Evolutionary conservation across 2,329 filamentous ascomycete species (phyloP).

Genomic region (Alternaria solani): DNA sequence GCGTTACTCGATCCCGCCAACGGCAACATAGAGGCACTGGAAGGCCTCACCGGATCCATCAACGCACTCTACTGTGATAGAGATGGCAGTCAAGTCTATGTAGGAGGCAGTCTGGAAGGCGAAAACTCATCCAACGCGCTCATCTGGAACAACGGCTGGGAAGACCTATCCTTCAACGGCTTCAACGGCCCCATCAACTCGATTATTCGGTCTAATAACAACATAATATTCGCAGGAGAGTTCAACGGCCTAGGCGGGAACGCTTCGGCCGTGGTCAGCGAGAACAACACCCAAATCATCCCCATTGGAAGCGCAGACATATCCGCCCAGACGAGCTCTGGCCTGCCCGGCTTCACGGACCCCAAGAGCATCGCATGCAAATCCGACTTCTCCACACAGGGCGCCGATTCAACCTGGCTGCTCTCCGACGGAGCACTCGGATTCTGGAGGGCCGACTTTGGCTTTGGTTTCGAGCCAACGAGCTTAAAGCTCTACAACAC

Average conservation of each 20-base stretch:
- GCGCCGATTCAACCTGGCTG: constrained; percentile 82
- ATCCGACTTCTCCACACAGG: constrained; percentile 66
- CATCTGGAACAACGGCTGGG: constrained; percentile 77
- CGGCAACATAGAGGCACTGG: constrained; percentile 73
- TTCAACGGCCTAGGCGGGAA: constrained; percentile 92
- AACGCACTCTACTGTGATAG: constrained; percentile 84
- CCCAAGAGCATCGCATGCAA: constrained; percentile 86
- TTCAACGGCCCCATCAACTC: constrained; percentile 93
- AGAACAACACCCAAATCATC: constrained; percentile 78
- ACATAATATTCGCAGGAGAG: constrained; percentile 89
- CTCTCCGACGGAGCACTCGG: constrained; percentile 77
- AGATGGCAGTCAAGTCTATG: constrained; percentile 79
- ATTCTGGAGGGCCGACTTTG: constrained; percentile 83
- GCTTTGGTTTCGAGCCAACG: constrained; percentile 85
- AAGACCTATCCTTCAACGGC: constrained; percentile 85
- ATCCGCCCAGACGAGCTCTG: constrained; percentile 69
- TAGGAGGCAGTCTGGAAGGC: constrained; percentile 85
- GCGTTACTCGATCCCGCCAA: constrained; percentile 82
- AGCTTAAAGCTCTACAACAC: constrained; percentile 91
- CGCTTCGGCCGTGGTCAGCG: constrained; percentile 67
- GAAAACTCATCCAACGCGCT: constrained; percentile 89
- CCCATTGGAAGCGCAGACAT: constrained; percentile 84
- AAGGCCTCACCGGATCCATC: constrained; percentile 84
- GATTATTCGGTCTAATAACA: constrained; percentile 81
- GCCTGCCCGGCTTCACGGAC: constrained; percentile 71